Conservation (phyloP, 176 grass and related monocot species). For the Chloris gayana region DNA sequence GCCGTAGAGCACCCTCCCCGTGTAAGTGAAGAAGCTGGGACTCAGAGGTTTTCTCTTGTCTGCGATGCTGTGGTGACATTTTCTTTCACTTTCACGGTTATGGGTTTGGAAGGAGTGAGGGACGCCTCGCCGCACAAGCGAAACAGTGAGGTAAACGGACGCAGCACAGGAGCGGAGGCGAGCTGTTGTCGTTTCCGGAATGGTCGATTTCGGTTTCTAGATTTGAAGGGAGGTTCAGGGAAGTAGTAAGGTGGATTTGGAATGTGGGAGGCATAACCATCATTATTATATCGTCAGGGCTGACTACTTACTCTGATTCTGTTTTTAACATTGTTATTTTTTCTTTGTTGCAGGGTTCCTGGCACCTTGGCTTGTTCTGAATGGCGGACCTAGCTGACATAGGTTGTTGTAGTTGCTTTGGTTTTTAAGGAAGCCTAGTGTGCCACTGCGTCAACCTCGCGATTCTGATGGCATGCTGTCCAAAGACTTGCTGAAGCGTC, state of each 20-base stretch:
- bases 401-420: constrained; percentile 78
- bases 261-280: background rate
- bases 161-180: background rate
- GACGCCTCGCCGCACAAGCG: background rate
- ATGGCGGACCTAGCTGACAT: constrained; percentile 57
- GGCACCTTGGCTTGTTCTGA: background rate
- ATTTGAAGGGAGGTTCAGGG: background rate
- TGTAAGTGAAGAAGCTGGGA: background rate
- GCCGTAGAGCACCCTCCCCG: background rate
- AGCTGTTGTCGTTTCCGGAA: background rate
- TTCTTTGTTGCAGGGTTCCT: background rate
- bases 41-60: background rate
- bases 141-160: background rate
- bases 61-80: background rate
- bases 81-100: background rate
- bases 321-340: background rate
- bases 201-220: background rate
- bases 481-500: constrained; percentile 43
- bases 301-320: background rate
- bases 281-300: background rate
- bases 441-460: background rate
- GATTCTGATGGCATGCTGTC: constrained; percentile 30
- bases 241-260: background rate
- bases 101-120: background rate
- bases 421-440: constrained; percentile 63